Conservation (phyloP, 2,329 filamentous ascomycete species). For the Aspergillus sp. region DNA sequence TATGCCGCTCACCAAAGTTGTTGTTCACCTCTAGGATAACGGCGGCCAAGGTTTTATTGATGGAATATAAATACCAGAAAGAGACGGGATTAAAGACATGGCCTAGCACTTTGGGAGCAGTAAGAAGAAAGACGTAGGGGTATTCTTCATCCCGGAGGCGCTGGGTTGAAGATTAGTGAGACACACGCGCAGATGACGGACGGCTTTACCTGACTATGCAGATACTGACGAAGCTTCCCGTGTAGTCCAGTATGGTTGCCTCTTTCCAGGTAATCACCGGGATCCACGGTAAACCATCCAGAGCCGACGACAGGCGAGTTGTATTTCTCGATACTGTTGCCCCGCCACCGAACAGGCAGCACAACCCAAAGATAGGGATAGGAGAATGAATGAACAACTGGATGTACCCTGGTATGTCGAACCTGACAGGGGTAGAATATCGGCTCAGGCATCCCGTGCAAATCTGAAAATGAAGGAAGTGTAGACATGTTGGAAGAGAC, state of each 20-base stretch:
- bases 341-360: neutral
- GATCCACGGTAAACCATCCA: neutral
- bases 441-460: neutral
- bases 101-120: constrained; percentile 6
- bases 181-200: neutral
- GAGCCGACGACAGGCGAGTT: neutral
- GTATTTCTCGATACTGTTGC: neutral
- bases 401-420: constrained; percentile 2
- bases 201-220: neutral
- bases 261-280: neutral
- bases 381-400: neutral
- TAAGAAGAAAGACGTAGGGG: constrained; percentile 4
- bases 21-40: constrained; percentile 11
- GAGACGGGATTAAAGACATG: constrained; percentile 12
- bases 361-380: constrained; percentile 3
- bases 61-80: constrained; percentile 10
- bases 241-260: neutral
- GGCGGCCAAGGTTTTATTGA: neutral
- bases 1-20: constrained; percentile 10
- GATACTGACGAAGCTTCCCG: neutral
- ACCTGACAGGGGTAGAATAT: neutral
- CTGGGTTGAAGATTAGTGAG: neutral
- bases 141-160: neutral
- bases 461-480: neutral
- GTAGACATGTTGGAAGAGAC: neutral